Evolutionary conservation across 805 yeast species (phyloP), one percentile per base, ranked within the genome.

Genomic region (Ogataea nonfermentans): DNA sequence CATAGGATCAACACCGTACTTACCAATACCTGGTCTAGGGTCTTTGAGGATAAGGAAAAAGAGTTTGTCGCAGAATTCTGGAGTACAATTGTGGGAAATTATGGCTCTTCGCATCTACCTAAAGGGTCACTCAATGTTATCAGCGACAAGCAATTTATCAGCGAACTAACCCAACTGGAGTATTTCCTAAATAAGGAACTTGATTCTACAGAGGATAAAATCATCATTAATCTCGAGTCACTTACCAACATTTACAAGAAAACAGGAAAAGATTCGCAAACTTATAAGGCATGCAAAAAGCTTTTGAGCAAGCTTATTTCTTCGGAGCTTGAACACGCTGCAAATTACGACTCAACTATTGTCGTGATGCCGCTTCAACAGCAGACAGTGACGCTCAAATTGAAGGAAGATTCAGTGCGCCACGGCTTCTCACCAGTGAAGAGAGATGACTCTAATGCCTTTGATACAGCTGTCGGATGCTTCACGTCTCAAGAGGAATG

Each of bases 401-500:
- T 37, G 33, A 30, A 49, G 33, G 49, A 48, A 31, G 41, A 38
- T 32, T 25, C 28, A 8, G 24, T 19, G n/a, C 15, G 32, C 16
- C 25, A 24, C 12, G 25, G 33, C 10, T 4, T 44, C 23, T 41
- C 47, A 7, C 42, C 54, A 49, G 49, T 35, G 27, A 48, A 43
- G 39, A 48, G 63, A 56, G 52, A 53, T 46, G 41, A 41, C 27
- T 41, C 40, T 22, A 29, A 35, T 29, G 44, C 37, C 25, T 44
- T 51, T 38, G 27, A 39, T 16, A 37, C 36, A 25, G 36, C 46
- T 1, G 26, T 40, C 1, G 41, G 50, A 3, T 72, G 76, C 44
- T 76, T 62, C 48, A 22, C 60, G 9, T 57, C 73, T 15, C 71
- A 74, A 50, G 75, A 67, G 37, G 62, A 68, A 1, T 78, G 84